phyloP scores from a whole-genome alignment of 75 land plant species.

The Isoetes taiwanensis region DNA sequence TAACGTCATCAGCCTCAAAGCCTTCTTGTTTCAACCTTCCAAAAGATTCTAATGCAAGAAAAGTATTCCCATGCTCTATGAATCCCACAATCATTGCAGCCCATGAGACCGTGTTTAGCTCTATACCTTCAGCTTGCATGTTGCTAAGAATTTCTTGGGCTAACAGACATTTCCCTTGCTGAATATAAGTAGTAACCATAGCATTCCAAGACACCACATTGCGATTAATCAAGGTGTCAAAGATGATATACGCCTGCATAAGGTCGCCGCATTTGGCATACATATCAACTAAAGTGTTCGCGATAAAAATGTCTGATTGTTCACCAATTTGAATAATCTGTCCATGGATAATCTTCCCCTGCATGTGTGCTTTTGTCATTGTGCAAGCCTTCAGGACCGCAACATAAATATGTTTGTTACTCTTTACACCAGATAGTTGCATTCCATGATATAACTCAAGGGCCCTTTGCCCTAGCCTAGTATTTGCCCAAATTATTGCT shows the following conservation, averaged over 20 bases:
- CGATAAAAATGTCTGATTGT: constrained; percentile 15
- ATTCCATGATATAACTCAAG: background rate
- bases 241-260: constrained; percentile 14
- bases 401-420: background rate
- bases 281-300: constrained; percentile 29
- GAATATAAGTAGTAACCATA: constrained; percentile 32
- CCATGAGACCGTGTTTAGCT: constrained; percentile 31
- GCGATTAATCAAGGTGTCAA: constrained; percentile 9
- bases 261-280: constrained; percentile 39
- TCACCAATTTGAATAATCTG: constrained; percentile 16
- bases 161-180: too few species aligned
- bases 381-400: background rate
- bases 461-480: background rate
- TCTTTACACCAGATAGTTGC: background rate
- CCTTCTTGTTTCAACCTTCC: constrained; percentile 31
- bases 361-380: too few species aligned
- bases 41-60: constrained; percentile 33
- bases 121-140: constrained; percentile 17
- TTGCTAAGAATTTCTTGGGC: too few species aligned
- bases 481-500: background rate
- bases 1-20: constrained; percentile 31
- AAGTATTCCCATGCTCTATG: constrained; percentile 43
- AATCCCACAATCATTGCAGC: constrained; percentile 24
- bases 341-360: too few species aligned
- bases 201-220: constrained; percentile 38